A percentile compares a stretch with the other conserved stretches of the same genome.
Evolutionary conservation across 371 early-diverging fungal genomes (phyloP).

Genomic region (Funneliformis caledonium): DNA sequence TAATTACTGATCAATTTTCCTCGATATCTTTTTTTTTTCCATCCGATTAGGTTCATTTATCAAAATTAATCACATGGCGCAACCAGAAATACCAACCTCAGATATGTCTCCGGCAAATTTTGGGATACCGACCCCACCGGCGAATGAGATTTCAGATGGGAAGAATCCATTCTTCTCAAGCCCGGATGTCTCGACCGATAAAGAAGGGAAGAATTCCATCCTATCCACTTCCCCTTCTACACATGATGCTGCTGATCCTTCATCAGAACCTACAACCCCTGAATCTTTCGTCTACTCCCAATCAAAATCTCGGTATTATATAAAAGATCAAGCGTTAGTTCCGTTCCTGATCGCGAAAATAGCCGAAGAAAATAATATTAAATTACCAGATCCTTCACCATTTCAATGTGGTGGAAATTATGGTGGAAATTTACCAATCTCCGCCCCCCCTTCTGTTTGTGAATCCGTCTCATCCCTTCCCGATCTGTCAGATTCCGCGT

Average conservation of each 20-base stretch:
- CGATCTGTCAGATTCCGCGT: neutral
- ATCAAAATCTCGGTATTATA: constrained; percentile 53
- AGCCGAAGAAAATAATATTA: constrained; percentile 1
- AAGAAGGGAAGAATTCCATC: neutral
- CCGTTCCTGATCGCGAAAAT: neutral
- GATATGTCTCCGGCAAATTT: constrained; percentile 56
- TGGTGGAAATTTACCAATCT: neutral
- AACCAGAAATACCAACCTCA: neutral
- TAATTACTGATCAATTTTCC: neutral
- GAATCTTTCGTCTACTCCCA: neutral
- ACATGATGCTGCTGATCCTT: neutral
- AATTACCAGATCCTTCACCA: neutral
- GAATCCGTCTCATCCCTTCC: neutral
- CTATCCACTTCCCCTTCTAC: neutral
- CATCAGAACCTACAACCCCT: neutral
- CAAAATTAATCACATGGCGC: neutral
- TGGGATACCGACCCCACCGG: constrained; percentile 49
- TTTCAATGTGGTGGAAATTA: neutral
- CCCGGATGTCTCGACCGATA: neutral
- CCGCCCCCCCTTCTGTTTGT: neutral
- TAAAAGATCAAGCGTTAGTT: constrained; percentile 43
- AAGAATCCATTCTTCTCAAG: neutral
- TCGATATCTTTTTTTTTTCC: neutral
- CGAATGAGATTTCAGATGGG: neutral
- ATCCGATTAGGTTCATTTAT: no score